Evolutionary conservation across 148 eudicot species (phyloP), one percentile per base, ranked within the genome.

Genomic region (Chenopodium suecicum): DNA sequence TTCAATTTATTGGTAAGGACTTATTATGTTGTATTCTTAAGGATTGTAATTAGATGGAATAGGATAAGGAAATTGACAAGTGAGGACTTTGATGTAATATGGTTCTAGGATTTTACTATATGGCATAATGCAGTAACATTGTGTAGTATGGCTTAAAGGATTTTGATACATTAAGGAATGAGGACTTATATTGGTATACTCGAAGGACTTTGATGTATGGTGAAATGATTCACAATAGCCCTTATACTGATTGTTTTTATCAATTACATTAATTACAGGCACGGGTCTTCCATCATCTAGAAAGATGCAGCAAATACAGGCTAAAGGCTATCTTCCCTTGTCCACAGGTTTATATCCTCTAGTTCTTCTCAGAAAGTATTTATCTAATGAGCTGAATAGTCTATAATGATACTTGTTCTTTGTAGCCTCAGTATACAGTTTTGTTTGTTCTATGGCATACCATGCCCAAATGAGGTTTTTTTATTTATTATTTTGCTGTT

Each of bases 241-340:
- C n/a, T 16, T 56, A 58, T 2, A 62, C 20, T 80, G 31, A 66
- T 32, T 47, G 66, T 69, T 64, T 81, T 19, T 50, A n/a, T 75
- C 16, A 62, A 25, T 66, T 71, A 14, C 47, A 58, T 77, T 3
- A 11, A 16, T 68, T 41, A 68, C 77, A 84, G 89, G 82, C 50
- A 85, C 82, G 6, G 83, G 79, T 14, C 83, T 89, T 83, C 87
- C 88, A 66, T 74, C 84, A 46, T 80, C 75, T 41, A 83, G 88
- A 85, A 87, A 76, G 82, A 82, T 78, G 82, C 88, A 86, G 46
- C 82, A 78, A 81, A 75, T 66, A 54, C 82, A 52, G 47, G 52
- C 63, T 44, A 76, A 70, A 27, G 80, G 86, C 82, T 75, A 84
- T 86, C 81, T 85, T 72, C 86, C 75, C 65, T 77, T 84, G 64